Evolutionary conservation across 1,284 basidiomycete genomes (phyloP).

Genomic region (Athelia sp.): DNA sequence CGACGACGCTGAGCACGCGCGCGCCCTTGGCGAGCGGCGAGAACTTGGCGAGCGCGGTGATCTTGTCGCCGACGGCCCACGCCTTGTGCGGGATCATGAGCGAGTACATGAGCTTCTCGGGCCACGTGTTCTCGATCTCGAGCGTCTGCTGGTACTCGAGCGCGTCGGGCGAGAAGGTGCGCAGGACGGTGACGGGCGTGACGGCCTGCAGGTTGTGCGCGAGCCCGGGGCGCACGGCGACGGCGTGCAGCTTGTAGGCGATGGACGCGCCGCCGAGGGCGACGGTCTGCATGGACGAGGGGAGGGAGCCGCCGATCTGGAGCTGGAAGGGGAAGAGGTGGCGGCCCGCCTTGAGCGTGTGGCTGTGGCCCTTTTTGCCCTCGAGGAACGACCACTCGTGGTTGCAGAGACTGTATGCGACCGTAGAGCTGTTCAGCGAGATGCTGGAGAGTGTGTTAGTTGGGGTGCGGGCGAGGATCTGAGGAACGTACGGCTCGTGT

Average conservation of each 20-base stretch:
- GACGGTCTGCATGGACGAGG: slow-evolving; percentile 66
- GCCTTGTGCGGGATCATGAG: slow-evolving; percentile 86
- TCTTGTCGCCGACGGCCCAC: slow-evolving; percentile 83
- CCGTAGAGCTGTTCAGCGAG: slow-evolving; percentile 38
- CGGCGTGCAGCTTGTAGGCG: slow-evolving; percentile 83
- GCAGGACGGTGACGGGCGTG: slow-evolving; percentile 61
- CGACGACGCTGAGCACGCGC: slow-evolving; percentile 61
- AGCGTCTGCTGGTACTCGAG: slow-evolving; percentile 94
- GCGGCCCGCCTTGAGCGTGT: slow-evolving; percentile 86
- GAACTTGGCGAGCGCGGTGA: slow-evolving; percentile 83
- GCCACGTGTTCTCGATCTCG: slow-evolving; percentile 95
- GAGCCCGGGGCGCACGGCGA: slow-evolving; percentile 72
- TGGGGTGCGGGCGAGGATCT: slow-evolving; percentile 5
- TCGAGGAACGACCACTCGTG: slow-evolving; percentile 90
- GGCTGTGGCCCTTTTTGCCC: slow-evolving; percentile 70
- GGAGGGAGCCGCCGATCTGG: slow-evolving; percentile 75
- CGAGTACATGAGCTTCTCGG: slow-evolving; percentile 90
- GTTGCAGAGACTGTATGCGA: slow-evolving; percentile 67
- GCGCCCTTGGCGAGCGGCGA: slow-evolving; percentile 84
- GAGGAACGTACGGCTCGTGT: slow-evolving; percentile 57
- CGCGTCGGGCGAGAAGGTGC: slow-evolving; percentile 76
- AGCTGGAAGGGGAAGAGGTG: slow-evolving; percentile 88
- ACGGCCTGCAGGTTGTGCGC: slow-evolving; percentile 65
- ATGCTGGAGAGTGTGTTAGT: slow-evolving; percentile 15
- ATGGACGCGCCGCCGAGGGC: slow-evolving; percentile 62